phyloP scores from a whole-genome alignment of 2,329 filamentous ascomycete species.

The Exophiala calicioides region DNA sequence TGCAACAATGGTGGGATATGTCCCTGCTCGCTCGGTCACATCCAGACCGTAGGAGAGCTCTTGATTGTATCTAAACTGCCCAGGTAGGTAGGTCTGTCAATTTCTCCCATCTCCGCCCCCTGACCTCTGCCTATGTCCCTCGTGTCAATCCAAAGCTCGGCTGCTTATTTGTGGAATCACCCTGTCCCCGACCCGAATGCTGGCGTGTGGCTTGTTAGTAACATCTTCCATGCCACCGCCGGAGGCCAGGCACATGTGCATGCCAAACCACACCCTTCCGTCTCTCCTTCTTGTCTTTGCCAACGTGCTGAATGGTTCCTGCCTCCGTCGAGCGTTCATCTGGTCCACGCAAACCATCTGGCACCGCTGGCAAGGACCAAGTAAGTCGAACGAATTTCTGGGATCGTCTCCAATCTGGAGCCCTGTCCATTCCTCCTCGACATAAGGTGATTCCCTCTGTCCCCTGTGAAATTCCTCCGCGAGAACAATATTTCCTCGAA shows the following conservation, averaged over 20 bases:
- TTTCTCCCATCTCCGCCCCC: background rate
- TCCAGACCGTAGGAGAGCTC: no score
- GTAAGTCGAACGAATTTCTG: constrained; percentile 51
- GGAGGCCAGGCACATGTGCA: constrained; percentile 58
- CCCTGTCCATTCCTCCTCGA: constrained; percentile 75
- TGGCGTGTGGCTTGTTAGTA: background rate
- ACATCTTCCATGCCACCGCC: background rate
- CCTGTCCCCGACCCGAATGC: constrained; percentile 21
- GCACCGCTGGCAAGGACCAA: constrained; percentile 84
- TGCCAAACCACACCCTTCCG: constrained; percentile 86
- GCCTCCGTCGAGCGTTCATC: constrained; percentile 70
- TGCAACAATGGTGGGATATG: no score
- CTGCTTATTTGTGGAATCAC: constrained; percentile 8
- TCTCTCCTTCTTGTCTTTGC: constrained; percentile 81
- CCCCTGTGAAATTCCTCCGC: constrained; percentile 46
- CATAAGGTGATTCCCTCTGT: constrained; percentile 63
- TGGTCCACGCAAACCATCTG: constrained; percentile 98
- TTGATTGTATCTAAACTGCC: no score
- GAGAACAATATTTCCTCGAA: constrained; percentile 85
- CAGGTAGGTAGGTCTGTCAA: no score
- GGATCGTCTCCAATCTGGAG: constrained; percentile 61
- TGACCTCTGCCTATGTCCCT: background rate
- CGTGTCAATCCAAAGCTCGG: background rate
- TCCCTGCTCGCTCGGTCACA: no score
- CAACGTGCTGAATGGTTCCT: constrained; percentile 86